A percentile compares a stretch with the other conserved stretches of the same genome.
These are phyloP conservation scores for Ophiosphaerella herpotricha DNA, from an alignment of 2,329 filamentous ascomycete genomes.

Conservation along the genomic window DNA sequence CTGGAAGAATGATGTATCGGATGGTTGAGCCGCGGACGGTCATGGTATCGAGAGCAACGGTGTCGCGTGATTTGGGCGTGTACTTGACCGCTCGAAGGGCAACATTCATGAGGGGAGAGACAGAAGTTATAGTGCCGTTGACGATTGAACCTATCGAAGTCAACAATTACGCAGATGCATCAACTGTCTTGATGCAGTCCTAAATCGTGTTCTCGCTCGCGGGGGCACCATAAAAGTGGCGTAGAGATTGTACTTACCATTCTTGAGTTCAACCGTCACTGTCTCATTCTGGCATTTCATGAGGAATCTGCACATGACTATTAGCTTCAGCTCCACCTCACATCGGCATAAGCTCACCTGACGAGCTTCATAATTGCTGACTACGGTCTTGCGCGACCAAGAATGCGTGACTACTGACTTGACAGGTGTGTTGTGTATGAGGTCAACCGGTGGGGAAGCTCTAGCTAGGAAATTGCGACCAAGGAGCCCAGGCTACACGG, in stretches of 20 bases:
- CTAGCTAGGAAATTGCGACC: conserved; percentile 29
- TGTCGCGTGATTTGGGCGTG: conserved; percentile 85
- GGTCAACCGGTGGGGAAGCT: conserved; percentile 27
- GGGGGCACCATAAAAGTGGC: neutral
- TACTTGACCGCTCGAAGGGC: conserved; percentile 95
- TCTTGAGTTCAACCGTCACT: conserved; percentile 97
- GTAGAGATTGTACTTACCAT: conserved; percentile 64
- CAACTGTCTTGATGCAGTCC: no score
- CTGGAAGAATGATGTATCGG: conserved; percentile 94
- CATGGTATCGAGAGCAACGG: conserved; percentile 89
- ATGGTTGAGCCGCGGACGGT: conserved; percentile 96
- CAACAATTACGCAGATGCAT: no score
- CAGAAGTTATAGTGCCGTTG: conserved; percentile 94
- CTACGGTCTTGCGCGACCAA: neutral
- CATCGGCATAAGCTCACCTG: conserved; percentile 24
- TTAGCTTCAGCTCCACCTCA: conserved; percentile 20
- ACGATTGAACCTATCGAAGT: conserved; percentile 77
- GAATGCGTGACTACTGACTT: no score
- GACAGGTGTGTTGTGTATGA: conserved; percentile 5
- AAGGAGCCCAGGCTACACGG: conserved; percentile 18
- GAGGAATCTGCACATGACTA: conserved; percentile 70
- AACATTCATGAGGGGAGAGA: conserved; percentile 98
- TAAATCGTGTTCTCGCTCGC: no score
- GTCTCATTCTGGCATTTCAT: conserved; percentile 99
- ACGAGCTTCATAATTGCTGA: conserved; percentile 43